A percentile compares a stretch with the other conserved stretches of the same genome.
These are phyloP conservation scores for Leavenworthia alabamica DNA, from an alignment of 345 rosid species.

Conservation along the genomic window DNA sequence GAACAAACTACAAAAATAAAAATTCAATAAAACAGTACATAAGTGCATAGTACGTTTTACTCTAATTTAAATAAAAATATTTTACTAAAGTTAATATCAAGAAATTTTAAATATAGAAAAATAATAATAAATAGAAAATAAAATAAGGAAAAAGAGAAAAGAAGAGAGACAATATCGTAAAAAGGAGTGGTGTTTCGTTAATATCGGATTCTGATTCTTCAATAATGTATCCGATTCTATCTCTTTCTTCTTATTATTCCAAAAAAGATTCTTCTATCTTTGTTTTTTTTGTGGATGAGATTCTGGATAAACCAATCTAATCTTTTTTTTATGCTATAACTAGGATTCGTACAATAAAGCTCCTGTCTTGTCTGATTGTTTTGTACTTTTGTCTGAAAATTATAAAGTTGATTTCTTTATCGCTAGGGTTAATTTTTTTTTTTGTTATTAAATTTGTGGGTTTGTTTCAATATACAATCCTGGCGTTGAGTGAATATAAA, in stretches of 20 bases:
- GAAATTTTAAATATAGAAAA: neutral
- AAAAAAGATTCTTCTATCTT: neutral
- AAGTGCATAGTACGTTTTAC: too few relatives aligned
- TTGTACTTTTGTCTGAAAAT: neutral
- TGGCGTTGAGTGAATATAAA: slow-evolving; percentile 25
- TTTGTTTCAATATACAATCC: slow-evolving; percentile 9
- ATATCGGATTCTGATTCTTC: slow-evolving; percentile 13
- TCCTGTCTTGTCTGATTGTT: neutral
- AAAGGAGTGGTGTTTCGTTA: slow-evolving; percentile 33
- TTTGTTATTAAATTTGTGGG: neutral
- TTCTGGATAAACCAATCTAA: slow-evolving; percentile 13
- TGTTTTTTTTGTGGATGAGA: slow-evolving; percentile 22
- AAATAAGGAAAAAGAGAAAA: neutral
- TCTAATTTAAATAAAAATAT: too few relatives aligned
- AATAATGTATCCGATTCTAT: slow-evolving; percentile 19
- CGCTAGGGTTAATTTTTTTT: neutral
- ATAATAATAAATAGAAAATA: neutral
- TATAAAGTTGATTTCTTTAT: neutral
- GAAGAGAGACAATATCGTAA: slow-evolving; percentile 34
- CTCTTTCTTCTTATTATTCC: neutral
- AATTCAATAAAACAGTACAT: too few relatives aligned
- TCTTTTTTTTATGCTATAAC: slow-evolving; percentile 7
- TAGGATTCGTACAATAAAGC: neutral
- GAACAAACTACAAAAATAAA: too few relatives aligned
- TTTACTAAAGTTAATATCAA: too few relatives aligned